A percentile compares a stretch with the other conserved stretches of the same genome.
Evolutionary conservation across 768 basidiomycete species (phyloP).

Genomic region (Mycena olivaceomarginata): DNA sequence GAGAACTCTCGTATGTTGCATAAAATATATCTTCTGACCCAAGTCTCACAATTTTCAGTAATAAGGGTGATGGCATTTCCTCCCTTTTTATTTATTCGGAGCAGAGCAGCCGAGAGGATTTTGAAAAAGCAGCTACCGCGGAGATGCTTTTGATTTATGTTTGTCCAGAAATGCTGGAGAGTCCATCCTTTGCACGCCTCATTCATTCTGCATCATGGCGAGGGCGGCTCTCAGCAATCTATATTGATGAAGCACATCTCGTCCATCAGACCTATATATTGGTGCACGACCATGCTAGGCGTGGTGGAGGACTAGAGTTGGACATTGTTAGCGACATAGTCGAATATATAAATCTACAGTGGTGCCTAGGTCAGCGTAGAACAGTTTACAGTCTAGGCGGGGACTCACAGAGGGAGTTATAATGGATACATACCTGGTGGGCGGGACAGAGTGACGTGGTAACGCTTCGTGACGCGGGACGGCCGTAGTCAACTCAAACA

Average conservation of each 20-base stretch:
- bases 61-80: slow-evolving; percentile 20
- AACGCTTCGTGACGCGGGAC: too few relatives aligned
- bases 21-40: neutral
- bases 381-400: too few relatives aligned
- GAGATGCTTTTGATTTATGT: slow-evolving; percentile 44
- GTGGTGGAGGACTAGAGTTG: too few relatives aligned
- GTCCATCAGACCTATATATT: slow-evolving; percentile 40
- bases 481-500: too few relatives aligned
- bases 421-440: too few relatives aligned
- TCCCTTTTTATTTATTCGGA: slow-evolving; percentile 41
- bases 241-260: slow-evolving; percentile 48
- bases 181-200: slow-evolving; percentile 44
- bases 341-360: too few relatives aligned
- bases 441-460: too few relatives aligned
- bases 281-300: too few relatives aligned
- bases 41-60: neutral
- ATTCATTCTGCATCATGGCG: slow-evolving; percentile 42
- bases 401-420: too few relatives aligned
- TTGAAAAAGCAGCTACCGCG: slow-evolving; percentile 35
- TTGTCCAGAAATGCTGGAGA: slow-evolving; percentile 52
- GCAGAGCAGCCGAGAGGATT: slow-evolving; percentile 16
- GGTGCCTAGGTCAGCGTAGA: too few relatives aligned
- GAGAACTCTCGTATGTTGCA: slow-evolving; percentile 37
- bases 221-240: slow-evolving; percentile 45
- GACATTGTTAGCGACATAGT: too few relatives aligned